Base-by-base conservation (phyloP, 257 asterid species). In the Nyctanthes arbortristis region DNA sequence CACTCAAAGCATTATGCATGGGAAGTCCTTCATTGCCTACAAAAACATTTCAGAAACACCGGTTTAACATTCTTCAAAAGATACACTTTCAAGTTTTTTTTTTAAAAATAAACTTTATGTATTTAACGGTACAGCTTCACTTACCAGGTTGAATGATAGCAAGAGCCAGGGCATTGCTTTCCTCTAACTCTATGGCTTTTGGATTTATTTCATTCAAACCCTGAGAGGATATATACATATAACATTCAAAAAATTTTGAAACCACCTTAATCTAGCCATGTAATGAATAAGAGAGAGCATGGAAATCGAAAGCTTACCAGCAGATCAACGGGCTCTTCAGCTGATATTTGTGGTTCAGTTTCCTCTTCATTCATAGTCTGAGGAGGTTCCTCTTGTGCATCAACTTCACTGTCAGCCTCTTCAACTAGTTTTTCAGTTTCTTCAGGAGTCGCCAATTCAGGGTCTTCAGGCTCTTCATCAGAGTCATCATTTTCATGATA, bases 121-220 rank as follows among this genome's bases (percentile, higher is more conserved):
- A n/a, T n/a, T n/a, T n/a, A n/a, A n/a, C n/a, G n/a, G n/a, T n/a
- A n/a, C n/a, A n/a, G n/a, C n/a, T n/a, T n/a, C n/a, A 49, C 49
- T 67, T 33, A 86, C 97, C 96, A 22, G 92, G 95, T 78, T 88
- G 87, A 74, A 83, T 43, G 29, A 90, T 88, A 55, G 98, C 95
- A 58, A 90, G 93, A 70, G 97, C 98, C 61, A 88, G 71, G 22
- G 97, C 82, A 52, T 90, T 88, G 79, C 77, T 85, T 72, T 90
- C 88, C 67, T 88, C 96, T 22, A 83, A 18, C 66, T 85, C 85
- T 34, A 68, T 30, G 25, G 84, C 74, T 57, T 66, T 77, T 27
- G 88, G 93, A 79, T 81, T 80, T 68, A 77, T 24, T 68, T 87
- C 90, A 65, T 81, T 73, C 64, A 89, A 79, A 54, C 95, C 94